phyloP scores from a whole-genome alignment of 805 yeast genomes.

The Candida tibetensis region DNA sequence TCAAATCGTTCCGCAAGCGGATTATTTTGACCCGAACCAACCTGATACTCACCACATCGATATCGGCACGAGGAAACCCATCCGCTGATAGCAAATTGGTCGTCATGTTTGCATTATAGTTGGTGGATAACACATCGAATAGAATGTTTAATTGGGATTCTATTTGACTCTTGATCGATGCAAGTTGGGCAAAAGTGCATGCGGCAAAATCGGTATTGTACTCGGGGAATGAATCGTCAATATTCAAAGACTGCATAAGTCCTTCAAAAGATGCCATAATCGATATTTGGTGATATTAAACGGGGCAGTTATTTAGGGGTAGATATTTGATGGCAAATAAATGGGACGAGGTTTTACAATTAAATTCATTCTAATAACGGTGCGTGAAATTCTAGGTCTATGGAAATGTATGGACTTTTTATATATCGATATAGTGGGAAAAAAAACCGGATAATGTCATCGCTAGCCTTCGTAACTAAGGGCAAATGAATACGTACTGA shows the following conservation, averaged over 20 bases:
- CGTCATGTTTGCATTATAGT: conserved; percentile 56
- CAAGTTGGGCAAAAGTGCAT: conserved; percentile 20
- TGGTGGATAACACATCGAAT: conserved; percentile 39
- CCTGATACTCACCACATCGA: conserved; percentile 71
- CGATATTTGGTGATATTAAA: neutral
- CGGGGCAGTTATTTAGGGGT: neutral
- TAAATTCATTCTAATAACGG: neutral
- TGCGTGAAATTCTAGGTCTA: neutral
- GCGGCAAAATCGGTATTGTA: conserved; percentile 18
- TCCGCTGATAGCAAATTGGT: conserved; percentile 64
- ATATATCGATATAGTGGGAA: no score
- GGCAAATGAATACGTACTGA: conserved; percentile 43
- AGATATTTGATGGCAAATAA: neutral
- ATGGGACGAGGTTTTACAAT: neutral
- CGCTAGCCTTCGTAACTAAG: conserved; percentile 23
- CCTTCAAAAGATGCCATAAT: conserved; percentile 17
- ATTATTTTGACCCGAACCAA: conserved; percentile 61
- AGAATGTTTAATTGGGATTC: conserved; percentile 34
- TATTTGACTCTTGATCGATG: conserved; percentile 32
- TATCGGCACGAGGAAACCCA: conserved; percentile 83
- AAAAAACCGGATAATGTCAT: no score
- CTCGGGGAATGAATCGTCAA: conserved; percentile 20
- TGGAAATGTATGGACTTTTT: no score
- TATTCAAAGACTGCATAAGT: conserved; percentile 26
- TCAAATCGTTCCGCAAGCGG: conserved; percentile 67